Evolutionary conservation across 441 rosid genomes (phyloP).

Genomic region (Corymbia calophylla): DNA sequence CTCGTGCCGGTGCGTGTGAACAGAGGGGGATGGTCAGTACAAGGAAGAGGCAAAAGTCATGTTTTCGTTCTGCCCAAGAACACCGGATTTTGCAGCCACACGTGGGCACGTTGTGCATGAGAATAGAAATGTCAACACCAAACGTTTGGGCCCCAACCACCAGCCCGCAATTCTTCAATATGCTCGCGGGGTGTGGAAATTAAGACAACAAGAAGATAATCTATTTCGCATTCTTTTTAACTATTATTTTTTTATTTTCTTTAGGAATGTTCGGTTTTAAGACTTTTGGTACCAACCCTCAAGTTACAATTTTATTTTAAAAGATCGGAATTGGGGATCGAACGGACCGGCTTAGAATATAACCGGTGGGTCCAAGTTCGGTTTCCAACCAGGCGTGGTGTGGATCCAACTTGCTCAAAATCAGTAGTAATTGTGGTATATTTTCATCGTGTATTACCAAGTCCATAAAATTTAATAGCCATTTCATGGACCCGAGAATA

Average conservation of each 20-base stretch:
- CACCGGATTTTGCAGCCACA: not conserved
- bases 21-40: not conserved
- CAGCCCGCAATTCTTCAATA: not conserved
- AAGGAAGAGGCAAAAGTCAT: not conserved
- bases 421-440: no score
- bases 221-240: not conserved
- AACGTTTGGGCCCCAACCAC: not conserved
- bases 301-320: not conserved
- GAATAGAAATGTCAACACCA: not conserved
- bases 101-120: not conserved
- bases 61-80: not conserved
- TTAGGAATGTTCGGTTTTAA: no score
- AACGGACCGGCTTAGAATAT: accelerated
- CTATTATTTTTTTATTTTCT: no score
- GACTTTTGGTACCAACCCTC: not conserved
- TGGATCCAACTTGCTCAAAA: not conserved
- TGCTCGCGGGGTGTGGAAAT: not conserved
- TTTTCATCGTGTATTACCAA: no score
- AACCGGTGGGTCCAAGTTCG: no score
- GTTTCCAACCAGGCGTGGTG: not conserved
- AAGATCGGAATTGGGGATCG: accelerated
- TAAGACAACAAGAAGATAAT: no score
- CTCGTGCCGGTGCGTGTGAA: not conserved
- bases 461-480: no score
- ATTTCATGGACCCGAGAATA: no score